Conservation (phyloP, 768 basidiomycete species). For the Mrakia frigida region DNA sequence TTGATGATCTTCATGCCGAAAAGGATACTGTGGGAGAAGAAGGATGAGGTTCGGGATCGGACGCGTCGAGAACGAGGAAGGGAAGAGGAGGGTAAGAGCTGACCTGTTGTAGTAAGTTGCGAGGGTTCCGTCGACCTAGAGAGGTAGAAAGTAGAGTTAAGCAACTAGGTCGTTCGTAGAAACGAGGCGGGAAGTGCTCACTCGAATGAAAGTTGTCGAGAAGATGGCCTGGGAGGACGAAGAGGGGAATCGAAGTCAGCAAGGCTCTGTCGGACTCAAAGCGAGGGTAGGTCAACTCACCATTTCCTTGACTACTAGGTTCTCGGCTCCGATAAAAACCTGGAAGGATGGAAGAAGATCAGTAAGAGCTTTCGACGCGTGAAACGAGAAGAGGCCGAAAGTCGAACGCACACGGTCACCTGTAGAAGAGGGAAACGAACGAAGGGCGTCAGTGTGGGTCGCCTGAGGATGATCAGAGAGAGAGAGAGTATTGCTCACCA, state of each 20-base stretch:
- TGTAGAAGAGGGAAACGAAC: not conserved
- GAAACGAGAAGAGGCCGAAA: not conserved
- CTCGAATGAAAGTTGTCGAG: conserved; percentile 66
- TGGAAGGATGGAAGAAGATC: conserved; percentile 41
- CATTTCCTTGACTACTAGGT: conserved; percentile 63
- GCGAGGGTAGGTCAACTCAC: not conserved
- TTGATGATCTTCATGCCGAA: conserved; percentile 71
- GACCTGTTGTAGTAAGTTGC: conserved; percentile 68
- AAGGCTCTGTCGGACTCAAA: not conserved
- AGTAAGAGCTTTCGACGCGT: not conserved
- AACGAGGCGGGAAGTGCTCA: not conserved
- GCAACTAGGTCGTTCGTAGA: not conserved
- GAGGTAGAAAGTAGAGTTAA: not conserved
- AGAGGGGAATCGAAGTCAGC: not conserved
- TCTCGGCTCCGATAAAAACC: conserved; percentile 61
- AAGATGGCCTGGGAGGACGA: conserved; percentile 54
- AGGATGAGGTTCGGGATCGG: not conserved
- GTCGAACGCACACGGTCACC: not conserved
- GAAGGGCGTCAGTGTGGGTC: not conserved
- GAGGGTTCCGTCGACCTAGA: conserved; percentile 60
- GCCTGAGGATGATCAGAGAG: not conserved
- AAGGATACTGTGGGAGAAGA: conserved; percentile 54
- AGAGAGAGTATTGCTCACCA: conserved; percentile 50
- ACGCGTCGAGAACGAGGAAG: too few relatives aligned
- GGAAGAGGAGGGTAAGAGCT: conserved; percentile 35